phyloP scores from a whole-genome alignment of 345 rosid species.

The Arabidopsis arenosa region DNA sequence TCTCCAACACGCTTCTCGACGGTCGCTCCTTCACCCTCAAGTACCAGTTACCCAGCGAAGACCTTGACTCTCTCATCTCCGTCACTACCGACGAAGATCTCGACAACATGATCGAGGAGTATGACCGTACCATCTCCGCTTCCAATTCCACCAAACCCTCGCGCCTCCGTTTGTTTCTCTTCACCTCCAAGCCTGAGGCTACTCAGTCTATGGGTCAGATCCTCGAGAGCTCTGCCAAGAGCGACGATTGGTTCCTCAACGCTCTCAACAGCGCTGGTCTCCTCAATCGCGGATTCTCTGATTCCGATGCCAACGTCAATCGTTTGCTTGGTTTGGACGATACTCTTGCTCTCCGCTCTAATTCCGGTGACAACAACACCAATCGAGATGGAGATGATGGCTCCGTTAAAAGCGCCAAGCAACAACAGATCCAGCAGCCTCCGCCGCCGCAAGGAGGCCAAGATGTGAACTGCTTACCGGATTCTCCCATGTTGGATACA shows the following conservation, averaged over 20 bases:
- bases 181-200: slow-evolving; percentile 71
- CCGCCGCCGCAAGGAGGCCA: slow-evolving; percentile 43
- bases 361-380: slow-evolving; percentile 24
- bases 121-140: slow-evolving; percentile 66
- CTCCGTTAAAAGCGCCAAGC: slow-evolving; percentile 56
- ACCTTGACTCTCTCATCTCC: slow-evolving; percentile 90
- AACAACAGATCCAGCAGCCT: slow-evolving; percentile 35
- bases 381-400: slow-evolving; percentile 51
- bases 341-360: slow-evolving; percentile 38
- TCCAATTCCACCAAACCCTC: slow-evolving; percentile 54
- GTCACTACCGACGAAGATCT: slow-evolving; percentile 94
- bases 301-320: slow-evolving; percentile 69
- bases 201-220: slow-evolving; percentile 78
- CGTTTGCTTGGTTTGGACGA: slow-evolving; percentile 81
- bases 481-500: slow-evolving; percentile 92
- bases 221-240: slow-evolving; percentile 64
- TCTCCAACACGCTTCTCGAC: slow-evolving; percentile 67
- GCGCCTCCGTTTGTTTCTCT: slow-evolving; percentile 83
- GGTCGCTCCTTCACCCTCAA: slow-evolving; percentile 76
- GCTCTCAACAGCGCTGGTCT: slow-evolving; percentile 74
- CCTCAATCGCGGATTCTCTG: slow-evolving; percentile 72
- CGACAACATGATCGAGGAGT: slow-evolving; percentile 96
- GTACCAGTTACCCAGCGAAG: slow-evolving; percentile 94
- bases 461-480: slow-evolving; percentile 88
- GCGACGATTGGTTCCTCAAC: slow-evolving; percentile 93